These are phyloP conservation scores for Plasmodium ovale DNA, from an alignment of 169 alveolate species.

Conservation along the genomic window DNA sequence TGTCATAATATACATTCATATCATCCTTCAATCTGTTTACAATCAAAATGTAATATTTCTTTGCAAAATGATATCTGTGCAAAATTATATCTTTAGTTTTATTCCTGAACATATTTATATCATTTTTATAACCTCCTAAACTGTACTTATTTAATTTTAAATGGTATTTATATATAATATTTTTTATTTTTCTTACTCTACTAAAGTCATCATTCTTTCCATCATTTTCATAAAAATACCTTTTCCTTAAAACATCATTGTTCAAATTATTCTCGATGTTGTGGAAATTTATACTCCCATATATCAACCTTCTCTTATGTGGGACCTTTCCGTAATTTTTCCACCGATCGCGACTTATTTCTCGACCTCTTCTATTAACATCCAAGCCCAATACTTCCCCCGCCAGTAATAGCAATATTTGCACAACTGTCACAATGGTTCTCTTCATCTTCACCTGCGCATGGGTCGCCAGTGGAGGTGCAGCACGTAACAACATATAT, in stretches of 20 bases:
- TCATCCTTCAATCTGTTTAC: slow-evolving; percentile 27
- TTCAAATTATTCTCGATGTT: slow-evolving; percentile 30
- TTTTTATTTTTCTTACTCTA: slow-evolving; percentile 27
- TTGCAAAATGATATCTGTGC: slow-evolving; percentile 22
- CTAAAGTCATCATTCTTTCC: slow-evolving; percentile 11
- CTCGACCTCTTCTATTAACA: not conserved
- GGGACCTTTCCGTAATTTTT: too few relatives aligned
- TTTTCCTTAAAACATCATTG: slow-evolving; percentile 36
- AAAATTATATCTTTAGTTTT: slow-evolving; percentile 18
- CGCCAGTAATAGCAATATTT: not conserved
- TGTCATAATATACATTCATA: not conserved
- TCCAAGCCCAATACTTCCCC: not conserved
- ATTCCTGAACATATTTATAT: not conserved
- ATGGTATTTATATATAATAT: slow-evolving; percentile 12
- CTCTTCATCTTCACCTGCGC: not conserved
- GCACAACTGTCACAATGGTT: not conserved
- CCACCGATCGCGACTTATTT: too few relatives aligned
- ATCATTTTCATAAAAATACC: slow-evolving; percentile 13
- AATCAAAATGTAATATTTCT: slow-evolving; percentile 17
- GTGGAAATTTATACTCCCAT: slow-evolving; percentile 31
- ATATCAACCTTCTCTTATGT: slow-evolving; percentile 5
- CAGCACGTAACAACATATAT: not conserved
- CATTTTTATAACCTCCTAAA: too few relatives aligned
- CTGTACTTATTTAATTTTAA: slow-evolving; percentile 8
- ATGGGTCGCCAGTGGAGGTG: too few relatives aligned